Percentiles rank a stretch among this genome's conserved stretches.
Evolutionary conservation across 306 rosid genomes (phyloP).

Genomic region (Glycyrrhiza uralensis): DNA sequence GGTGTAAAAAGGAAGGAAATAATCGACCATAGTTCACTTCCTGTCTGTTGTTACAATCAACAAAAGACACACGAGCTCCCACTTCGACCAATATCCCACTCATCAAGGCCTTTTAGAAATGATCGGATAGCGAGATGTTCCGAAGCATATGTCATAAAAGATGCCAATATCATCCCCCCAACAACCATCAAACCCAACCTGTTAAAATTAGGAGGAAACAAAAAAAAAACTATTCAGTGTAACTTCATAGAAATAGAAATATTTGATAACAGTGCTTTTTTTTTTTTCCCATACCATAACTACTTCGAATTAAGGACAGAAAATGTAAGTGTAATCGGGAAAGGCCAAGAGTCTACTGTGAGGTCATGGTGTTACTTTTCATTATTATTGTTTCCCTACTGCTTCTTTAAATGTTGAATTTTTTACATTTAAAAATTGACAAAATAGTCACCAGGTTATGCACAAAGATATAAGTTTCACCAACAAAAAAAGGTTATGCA

Average conservation of each 20-base stretch:
- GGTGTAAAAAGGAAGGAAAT: constrained; percentile 13
- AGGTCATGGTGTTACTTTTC: neutral
- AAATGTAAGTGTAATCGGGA: neutral
- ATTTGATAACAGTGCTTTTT: neutral
- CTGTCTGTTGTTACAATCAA: constrained; percentile 37
- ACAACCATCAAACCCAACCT: constrained; percentile 92
- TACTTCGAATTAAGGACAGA: neutral
- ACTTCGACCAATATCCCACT: constrained; percentile 51
- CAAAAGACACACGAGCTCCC: constrained; percentile 50
- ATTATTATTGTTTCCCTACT: neutral
- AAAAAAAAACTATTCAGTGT: neutral
- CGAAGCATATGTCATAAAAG: constrained; percentile 93
- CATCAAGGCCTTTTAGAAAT: constrained; percentile 75
- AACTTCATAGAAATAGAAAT: neutral
- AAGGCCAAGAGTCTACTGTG: neutral
- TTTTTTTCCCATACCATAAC: constrained; percentile 8
- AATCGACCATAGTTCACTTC: constrained; percentile 7
- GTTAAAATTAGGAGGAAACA: constrained; percentile 30
- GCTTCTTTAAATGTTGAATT: neutral
- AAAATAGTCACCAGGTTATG: neutral
- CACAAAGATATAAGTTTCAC: neutral
- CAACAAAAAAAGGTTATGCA: neutral
- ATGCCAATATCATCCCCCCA: constrained; percentile 78
- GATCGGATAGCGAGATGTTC: constrained; percentile 87
- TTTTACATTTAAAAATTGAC: neutral